Conservation (phyloP, 306 rosid species). For the Prunus salicina region DNA sequence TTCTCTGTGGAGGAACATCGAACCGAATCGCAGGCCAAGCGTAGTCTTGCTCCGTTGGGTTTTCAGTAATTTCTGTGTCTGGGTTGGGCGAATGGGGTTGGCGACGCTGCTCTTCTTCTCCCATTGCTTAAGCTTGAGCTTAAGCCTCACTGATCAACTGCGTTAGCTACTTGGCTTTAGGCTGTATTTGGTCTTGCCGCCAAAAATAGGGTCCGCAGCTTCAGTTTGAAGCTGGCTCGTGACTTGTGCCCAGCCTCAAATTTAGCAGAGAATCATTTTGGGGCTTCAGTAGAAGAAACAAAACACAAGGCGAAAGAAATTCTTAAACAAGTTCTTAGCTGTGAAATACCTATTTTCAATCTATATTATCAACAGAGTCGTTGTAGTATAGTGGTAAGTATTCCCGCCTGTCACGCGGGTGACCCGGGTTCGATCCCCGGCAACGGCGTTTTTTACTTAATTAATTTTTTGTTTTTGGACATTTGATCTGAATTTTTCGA, state of each 20-base stretch:
- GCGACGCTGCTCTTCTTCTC: constrained; percentile 18
- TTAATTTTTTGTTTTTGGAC: background rate
- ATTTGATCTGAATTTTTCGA: background rate
- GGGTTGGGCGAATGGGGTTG: constrained; percentile 17
- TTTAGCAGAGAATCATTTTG: background rate
- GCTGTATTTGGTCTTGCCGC: constrained; percentile 3
- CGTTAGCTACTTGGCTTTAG: background rate
- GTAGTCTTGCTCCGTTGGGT: constrained; percentile 23
- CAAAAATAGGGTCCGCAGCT: background rate
- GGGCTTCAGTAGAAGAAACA: background rate
- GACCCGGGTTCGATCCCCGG: constrained; percentile 50
- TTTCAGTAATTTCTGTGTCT: constrained; percentile 2
- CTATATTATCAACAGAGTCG: background rate
- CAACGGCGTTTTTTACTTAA: constrained; percentile 13
- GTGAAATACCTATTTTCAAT: too few species aligned
- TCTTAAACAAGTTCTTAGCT: too few species aligned
- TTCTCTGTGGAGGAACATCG: constrained; percentile 56
- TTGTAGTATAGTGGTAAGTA: constrained; percentile 42
- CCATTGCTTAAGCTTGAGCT: constrained; percentile 29
- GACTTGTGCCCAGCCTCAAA: background rate
- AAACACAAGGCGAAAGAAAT: too few species aligned
- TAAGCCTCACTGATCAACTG: background rate
- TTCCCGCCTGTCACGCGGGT: constrained; percentile 44
- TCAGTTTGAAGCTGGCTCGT: background rate
- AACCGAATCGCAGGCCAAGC: constrained; percentile 57